Conservation (phyloP, 306 rosid genomes). For the Senna siamea region DNA sequence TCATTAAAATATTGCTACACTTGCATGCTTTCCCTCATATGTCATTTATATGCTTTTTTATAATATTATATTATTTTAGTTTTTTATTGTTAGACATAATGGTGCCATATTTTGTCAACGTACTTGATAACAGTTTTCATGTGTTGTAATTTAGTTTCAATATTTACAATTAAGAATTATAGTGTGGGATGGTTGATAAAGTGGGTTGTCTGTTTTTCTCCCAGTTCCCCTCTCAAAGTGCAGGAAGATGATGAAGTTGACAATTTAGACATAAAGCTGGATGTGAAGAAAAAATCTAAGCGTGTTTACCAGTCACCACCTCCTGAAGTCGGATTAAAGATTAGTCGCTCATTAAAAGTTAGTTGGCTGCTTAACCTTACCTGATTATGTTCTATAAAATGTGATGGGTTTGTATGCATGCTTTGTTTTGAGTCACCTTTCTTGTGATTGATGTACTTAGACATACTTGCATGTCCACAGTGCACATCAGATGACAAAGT, state of each 20-base stretch:
- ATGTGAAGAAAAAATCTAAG: slow-evolving; percentile 77
- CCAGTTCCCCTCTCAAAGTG: slow-evolving; percentile 82
- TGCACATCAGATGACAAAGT: not conserved
- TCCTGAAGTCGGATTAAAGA: slow-evolving; percentile 93
- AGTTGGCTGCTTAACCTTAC: slow-evolving; percentile 57
- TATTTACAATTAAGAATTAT: not conserved
- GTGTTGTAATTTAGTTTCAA: not conserved
- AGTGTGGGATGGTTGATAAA: slow-evolving; percentile 16
- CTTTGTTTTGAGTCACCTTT: slow-evolving; percentile 12
- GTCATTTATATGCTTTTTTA: not conserved
- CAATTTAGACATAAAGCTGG: slow-evolving; percentile 78
- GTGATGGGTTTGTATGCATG: slow-evolving; percentile 15
- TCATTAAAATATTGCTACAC: slow-evolving; percentile 8
- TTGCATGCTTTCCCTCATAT: not conserved
- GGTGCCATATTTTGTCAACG: slow-evolving; percentile 12
- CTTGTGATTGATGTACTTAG: not conserved
- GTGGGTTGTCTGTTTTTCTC: slow-evolving; percentile 2
- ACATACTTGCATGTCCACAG: not conserved
- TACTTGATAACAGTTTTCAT: slow-evolving; percentile 7
- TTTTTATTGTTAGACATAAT: not conserved
- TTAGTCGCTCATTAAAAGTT: slow-evolving; percentile 93
- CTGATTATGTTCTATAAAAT: not conserved
- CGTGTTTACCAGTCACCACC: slow-evolving; percentile 87
- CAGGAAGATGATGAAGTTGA: slow-evolving; percentile 97
- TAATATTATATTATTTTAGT: slow-evolving; percentile 6